Base-by-base conservation (phyloP, 2,329 filamentous ascomycete species). In the Colletotrichum somersetense region DNA sequence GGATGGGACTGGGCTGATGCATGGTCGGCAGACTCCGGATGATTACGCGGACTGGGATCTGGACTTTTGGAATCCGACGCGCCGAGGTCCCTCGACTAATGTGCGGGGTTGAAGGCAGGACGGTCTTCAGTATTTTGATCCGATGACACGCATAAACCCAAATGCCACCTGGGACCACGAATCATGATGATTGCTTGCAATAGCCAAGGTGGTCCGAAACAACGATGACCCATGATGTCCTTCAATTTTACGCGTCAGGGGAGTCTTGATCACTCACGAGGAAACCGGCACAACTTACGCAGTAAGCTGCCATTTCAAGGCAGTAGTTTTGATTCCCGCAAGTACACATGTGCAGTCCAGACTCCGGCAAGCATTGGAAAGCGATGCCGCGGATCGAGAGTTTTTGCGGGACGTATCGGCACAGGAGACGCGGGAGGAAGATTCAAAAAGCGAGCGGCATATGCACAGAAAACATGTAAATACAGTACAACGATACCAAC, bases 1-100 rank as follows among this genome's bases (percentile, higher is more conserved):
- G 81, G 82, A 30, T 83, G 81, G 81, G 81, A 83, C 40, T 82
- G 65, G 65, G 72, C 73, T 69, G 73, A 74, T 74, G 57, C 69
- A 46, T 74, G 72, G 72, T 63, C 64, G 58, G 66, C 70, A 73
- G 72, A 70, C 61, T 69, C 61, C 46, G 70, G 72, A 66, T 74
- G 69, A 74, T 65, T 73, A 77, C 62, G 66, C 66, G 38, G 61
- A 69, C 46, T 72, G 70, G 70, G 70, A 72, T 38, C 46, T 72
- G 70, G 70, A 71, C n/a, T 66, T 55, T 18, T 72, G 70, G 70
- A 71, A 72, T 38, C 70, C 70, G 16, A 66, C 71, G 61, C 64
- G 52, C 56, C 52, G 53, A 40, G 69, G 58, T 10, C 57, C 68
- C 56, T 57, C 65, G 50, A 71, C 42, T 52, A 23, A 50, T 40